Conservation (phyloP, 2,329 filamentous ascomycete genomes). For the Cladosporium phlei region DNA sequence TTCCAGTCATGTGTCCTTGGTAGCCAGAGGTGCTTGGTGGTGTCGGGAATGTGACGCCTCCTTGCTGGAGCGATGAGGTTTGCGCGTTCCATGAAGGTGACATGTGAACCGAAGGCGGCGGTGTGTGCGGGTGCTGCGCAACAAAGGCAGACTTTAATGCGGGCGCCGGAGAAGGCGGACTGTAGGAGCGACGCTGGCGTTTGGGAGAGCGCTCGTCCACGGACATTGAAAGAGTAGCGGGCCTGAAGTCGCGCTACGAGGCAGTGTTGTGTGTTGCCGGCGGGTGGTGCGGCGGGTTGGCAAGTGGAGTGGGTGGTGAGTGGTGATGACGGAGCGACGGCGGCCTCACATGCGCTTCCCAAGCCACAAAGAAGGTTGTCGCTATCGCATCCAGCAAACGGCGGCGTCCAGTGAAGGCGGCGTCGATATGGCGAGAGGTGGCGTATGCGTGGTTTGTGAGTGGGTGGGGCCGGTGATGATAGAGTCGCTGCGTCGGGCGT, state of each 20-base stretch:
- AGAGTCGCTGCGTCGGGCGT: not conserved
- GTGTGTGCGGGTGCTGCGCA: slow-evolving; percentile 38
- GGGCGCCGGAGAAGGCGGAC: slow-evolving; percentile 40
- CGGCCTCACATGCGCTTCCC: slow-evolving; percentile 9
- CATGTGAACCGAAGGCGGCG: slow-evolving; percentile 45
- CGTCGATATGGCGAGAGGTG: slow-evolving; percentile 6
- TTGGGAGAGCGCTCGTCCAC: slow-evolving; percentile 32
- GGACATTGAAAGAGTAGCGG: slow-evolving; percentile 24
- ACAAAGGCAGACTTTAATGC: slow-evolving; percentile 39
- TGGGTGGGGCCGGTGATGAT: not conserved
- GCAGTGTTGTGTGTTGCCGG: not conserved
- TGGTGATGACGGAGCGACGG: not conserved
- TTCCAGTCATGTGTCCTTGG: slow-evolving; percentile 24
- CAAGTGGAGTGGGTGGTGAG: slow-evolving; percentile 2
- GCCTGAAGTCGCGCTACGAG: not conserved
- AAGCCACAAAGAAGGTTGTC: not conserved
- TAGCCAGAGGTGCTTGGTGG: slow-evolving; percentile 39
- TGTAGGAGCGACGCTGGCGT: slow-evolving; percentile 39
- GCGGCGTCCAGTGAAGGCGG: slow-evolving; percentile 13
- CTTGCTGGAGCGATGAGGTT: slow-evolving; percentile 17
- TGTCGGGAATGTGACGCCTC: slow-evolving; percentile 32
- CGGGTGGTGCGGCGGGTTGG: not conserved
- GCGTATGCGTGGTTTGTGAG: not conserved
- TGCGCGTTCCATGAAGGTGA: slow-evolving; percentile 41
- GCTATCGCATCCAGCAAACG: slow-evolving; percentile 8